Evolutionary conservation across 768 basidiomycete genomes (phyloP).

Genomic region (Auriculariales sp.): DNA sequence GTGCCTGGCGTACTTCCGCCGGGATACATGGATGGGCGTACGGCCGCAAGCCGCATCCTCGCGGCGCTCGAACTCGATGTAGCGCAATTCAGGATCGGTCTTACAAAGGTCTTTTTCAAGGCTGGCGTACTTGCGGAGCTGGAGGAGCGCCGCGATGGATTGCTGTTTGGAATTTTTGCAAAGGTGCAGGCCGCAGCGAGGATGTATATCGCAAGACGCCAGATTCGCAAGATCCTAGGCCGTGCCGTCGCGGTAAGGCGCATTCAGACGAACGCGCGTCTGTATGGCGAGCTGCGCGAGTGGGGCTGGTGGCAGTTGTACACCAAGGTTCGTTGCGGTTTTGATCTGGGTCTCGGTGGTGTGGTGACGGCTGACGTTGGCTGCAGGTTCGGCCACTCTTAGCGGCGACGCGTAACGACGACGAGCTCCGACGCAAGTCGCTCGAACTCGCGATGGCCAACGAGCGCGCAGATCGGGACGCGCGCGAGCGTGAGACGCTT

Average conservation of each 20-base stretch:
- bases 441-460: constrained; percentile 65
- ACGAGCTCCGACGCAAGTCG: constrained; percentile 79
- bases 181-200: constrained; percentile 75
- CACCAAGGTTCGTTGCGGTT: constrained; percentile 47
- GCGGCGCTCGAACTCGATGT: constrained; percentile 79
- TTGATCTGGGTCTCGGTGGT: neutral
- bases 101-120: constrained; percentile 98
- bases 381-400: constrained; percentile 75
- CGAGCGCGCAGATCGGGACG: constrained; percentile 79
- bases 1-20: constrained; percentile 86
- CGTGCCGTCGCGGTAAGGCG: constrained; percentile 82
- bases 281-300: constrained; percentile 78
- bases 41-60: constrained; percentile 85
- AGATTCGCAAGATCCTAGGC: constrained; percentile 90
- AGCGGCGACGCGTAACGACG: constrained; percentile 84
- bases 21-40: constrained; percentile 96
- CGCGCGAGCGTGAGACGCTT: constrained; percentile 62
- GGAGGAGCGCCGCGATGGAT: constrained; percentile 78
- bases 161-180: constrained; percentile 83
- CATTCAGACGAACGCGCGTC: constrained; percentile 85
- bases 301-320: constrained; percentile 99
- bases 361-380: constrained; percentile 4
- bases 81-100: constrained; percentile 75
- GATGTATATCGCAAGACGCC: constrained; percentile 74
- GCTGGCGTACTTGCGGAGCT: constrained; percentile 93